These are phyloP conservation scores for Chamaecrista fasciculata DNA, from an alignment of 306 rosid species.

Conservation along the genomic window DNA sequence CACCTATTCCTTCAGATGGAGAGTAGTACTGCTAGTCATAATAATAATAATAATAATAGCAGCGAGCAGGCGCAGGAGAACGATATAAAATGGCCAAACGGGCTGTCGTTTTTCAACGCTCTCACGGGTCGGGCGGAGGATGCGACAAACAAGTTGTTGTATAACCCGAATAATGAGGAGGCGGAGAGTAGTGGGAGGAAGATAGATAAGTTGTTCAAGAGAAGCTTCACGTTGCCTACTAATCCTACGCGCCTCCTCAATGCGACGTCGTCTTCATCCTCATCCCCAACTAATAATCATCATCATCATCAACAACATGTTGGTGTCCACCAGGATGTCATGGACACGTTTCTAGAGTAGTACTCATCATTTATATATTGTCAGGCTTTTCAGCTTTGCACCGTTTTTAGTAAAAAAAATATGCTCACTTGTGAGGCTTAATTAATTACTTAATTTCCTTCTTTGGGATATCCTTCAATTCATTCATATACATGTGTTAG, in stretches of 20 bases:
- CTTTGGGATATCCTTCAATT: too few species aligned
- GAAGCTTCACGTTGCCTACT: constrained; percentile 75
- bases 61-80: too few species aligned
- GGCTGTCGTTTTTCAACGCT: constrained; percentile 77
- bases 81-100: constrained; percentile 89
- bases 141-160: constrained; percentile 51
- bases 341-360: constrained; percentile 87
- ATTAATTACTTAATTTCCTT: too few species aligned
- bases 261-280: constrained; percentile 79
- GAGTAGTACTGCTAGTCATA: too few species aligned
- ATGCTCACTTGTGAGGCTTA: too few species aligned
- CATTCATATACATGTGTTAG: too few species aligned
- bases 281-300: constrained; percentile 64
- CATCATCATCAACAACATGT: constrained; percentile 75
- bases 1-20: constrained; percentile 78
- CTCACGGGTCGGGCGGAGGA: constrained; percentile 72
- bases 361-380: too few species aligned
- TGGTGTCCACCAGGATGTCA: constrained; percentile 78
- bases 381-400: too few species aligned
- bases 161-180: constrained; percentile 45
- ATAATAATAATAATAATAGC: too few species aligned
- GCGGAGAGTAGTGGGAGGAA: constrained; percentile 51
- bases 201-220: constrained; percentile 73
- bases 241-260: too few species aligned
- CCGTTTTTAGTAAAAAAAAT: too few species aligned